phyloP scores from a whole-genome alignment of 1,139 yeast genomes.

The Kluyveromyces sp. region DNA sequence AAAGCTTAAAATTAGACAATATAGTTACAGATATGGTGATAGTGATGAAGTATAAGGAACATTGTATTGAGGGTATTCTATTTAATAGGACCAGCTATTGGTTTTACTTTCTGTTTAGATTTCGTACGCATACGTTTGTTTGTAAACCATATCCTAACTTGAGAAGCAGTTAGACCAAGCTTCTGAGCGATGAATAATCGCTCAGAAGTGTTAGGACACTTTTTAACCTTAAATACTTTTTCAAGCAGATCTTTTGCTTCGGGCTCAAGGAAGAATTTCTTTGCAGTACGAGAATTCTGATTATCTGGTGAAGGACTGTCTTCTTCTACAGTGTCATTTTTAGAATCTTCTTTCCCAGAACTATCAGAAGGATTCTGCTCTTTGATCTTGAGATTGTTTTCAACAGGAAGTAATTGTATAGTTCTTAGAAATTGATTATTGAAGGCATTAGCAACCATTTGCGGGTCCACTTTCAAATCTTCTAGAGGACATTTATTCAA shows the following conservation, averaged over 20 bases:
- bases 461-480: neutral
- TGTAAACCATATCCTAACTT: conserved; percentile 14
- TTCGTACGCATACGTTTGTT: conserved; percentile 5
- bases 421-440: neutral
- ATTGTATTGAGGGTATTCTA: no score
- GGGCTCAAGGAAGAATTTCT: neutral
- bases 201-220: conserved; percentile 12
- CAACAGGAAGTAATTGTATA: no score
- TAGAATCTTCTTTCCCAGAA: no score
- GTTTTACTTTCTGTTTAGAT: no score
- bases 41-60: neutral
- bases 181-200: conserved; percentile 13
- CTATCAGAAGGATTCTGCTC: no score
- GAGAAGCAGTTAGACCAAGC: conserved; percentile 13
- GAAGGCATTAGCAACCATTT: neutral
- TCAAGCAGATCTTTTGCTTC: conserved; percentile 12
- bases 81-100: no score
- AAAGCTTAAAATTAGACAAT: conserved; percentile 5
- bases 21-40: conserved; percentile 4
- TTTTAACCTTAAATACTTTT: conserved; percentile 11
- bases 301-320: neutral
- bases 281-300: no score
- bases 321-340: no score
- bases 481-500: neutral
- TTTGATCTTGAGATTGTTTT: no score